Base-by-base conservation (phyloP, 306 rosid species). In the Astragalus glycyphyllos region DNA sequence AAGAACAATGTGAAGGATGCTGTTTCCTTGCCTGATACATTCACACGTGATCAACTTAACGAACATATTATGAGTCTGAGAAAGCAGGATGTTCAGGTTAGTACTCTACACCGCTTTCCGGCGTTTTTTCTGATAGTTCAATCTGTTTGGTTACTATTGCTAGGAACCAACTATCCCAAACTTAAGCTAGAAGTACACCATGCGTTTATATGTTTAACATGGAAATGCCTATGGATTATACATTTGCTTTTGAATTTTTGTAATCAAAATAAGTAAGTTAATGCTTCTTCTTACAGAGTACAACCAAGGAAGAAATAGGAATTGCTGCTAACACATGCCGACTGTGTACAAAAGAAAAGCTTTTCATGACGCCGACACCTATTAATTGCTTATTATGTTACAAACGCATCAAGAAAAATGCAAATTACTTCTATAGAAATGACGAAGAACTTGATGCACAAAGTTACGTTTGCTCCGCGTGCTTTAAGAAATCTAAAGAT, bases 321-420 rank as follows among this genome's bases (percentile, higher is more conserved):
- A 38, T 2, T 10, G 69, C 55, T 58, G 83, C 62, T 29, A 61
- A 71, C 56, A 38, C 66, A 32, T 89, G 96, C 76, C 79, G 79
- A 41, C 65, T 87, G 46, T 90, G 96, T 77, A 67, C 23, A 66
- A 23, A 11, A 64, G 62, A 61, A 8, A 70, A 57, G 45, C 86
- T 83, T 6, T 29, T 34, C 4, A 81, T 82, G 53, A 49, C 80
- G 13, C 80, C 84, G 8, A 60, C 53, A 6, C 80, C 84, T 0
- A 35, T 86, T 16, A 69, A 68, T 60, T 90, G 94, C 74, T 45
- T 76, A 53, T 38, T 68, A 54, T 90, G 94, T 29, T 23, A 44
- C 58, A 42, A 1, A 3, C 48, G 50, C 53, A 79, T 90, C 72
- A 84, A 58, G 81, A 61, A 69, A 11, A 55, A 63, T 7, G 31